These are phyloP conservation scores for Penicillium pulvis DNA, from an alignment of 495 filamentous ascomycete species.

Conservation along the genomic window DNA sequence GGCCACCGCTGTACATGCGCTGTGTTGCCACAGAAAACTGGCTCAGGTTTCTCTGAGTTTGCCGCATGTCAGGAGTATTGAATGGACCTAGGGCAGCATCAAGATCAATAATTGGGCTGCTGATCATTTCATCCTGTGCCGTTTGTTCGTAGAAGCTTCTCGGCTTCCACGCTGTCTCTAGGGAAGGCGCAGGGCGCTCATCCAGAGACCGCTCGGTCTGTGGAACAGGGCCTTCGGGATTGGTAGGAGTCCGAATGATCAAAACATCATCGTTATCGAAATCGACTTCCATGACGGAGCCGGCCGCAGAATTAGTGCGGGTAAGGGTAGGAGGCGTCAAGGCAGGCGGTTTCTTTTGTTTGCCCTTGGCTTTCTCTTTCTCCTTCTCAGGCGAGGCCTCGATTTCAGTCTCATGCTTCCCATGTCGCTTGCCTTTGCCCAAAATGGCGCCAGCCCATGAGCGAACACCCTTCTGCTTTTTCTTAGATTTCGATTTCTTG, in stretches of 20 bases:
- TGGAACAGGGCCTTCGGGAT: constrained; percentile 34
- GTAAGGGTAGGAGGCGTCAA: constrained; percentile 47
- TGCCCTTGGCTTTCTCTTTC: constrained; percentile 22
- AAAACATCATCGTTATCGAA: constrained; percentile 58
- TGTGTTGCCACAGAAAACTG: constrained; percentile 64
- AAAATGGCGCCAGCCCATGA: constrained; percentile 80
- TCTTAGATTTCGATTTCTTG: constrained; percentile 54
- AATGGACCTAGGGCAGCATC: constrained; percentile 95
- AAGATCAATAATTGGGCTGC: constrained; percentile 80
- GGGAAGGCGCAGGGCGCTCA: constrained; percentile 29
- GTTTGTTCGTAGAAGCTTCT: constrained; percentile 48
- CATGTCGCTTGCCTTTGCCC: constrained; percentile 58
- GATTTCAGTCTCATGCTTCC: constrained; percentile 27
- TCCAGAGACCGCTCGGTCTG: constrained; percentile 21
- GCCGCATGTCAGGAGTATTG: constrained; percentile 68
- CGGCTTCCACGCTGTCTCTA: constrained; percentile 51
- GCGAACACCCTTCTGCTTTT: constrained; percentile 78
- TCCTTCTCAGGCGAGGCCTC: neutral
- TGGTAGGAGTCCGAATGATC: constrained; percentile 48
- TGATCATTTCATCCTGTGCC: constrained; percentile 57
- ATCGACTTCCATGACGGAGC: constrained; percentile 49
- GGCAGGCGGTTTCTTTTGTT: constrained; percentile 19
- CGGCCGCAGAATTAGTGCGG: constrained; percentile 44
- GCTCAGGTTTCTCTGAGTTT: constrained; percentile 50
- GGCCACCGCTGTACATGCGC: constrained; percentile 86